These are phyloP conservation scores for Phycomyces blakesleeanus DNA, from an alignment of 192 early-diverging fungal species.

Conservation along the genomic window DNA sequence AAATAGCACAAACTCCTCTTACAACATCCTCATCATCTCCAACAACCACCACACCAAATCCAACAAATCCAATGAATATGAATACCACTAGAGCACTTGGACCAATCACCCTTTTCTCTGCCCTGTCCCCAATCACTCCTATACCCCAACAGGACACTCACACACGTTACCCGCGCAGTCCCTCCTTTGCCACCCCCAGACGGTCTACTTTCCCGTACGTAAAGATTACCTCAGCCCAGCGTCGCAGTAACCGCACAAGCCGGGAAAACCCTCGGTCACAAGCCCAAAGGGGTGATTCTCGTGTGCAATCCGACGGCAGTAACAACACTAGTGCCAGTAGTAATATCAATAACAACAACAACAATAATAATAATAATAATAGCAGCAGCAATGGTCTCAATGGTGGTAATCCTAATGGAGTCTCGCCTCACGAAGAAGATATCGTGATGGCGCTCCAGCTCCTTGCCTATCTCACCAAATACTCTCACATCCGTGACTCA, in stretches of 20 bases:
- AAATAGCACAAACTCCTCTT: too few relatives aligned
- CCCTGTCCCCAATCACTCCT: neutral
- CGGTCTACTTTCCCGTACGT: constrained; percentile 22
- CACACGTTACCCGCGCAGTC: neutral
- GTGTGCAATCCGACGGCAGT: too few relatives aligned
- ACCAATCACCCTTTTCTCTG: neutral
- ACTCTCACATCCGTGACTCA: constrained; percentile 67
- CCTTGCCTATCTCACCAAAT: constrained; percentile 86
- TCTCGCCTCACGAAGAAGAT: constrained; percentile 73
- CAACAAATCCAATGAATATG: too few relatives aligned
- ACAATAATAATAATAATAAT: too few relatives aligned
- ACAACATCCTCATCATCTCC: too few relatives aligned
- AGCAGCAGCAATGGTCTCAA: neutral
- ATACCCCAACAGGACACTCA: neutral
- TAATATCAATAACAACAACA: too few relatives aligned
- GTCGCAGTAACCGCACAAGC: constrained; percentile 10
- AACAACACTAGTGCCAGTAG: too few relatives aligned
- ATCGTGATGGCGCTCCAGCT: constrained; percentile 79
- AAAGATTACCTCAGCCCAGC: constrained; percentile 13
- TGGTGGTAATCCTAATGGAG: constrained; percentile 1
- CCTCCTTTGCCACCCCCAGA: neutral
- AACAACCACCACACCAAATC: too few relatives aligned
- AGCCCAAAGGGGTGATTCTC: neutral
- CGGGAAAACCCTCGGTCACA: constrained; percentile 8
- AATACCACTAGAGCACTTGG: neutral